Base-by-base conservation (phyloP, 306 rosid species). In the Trifolium repens region DNA sequence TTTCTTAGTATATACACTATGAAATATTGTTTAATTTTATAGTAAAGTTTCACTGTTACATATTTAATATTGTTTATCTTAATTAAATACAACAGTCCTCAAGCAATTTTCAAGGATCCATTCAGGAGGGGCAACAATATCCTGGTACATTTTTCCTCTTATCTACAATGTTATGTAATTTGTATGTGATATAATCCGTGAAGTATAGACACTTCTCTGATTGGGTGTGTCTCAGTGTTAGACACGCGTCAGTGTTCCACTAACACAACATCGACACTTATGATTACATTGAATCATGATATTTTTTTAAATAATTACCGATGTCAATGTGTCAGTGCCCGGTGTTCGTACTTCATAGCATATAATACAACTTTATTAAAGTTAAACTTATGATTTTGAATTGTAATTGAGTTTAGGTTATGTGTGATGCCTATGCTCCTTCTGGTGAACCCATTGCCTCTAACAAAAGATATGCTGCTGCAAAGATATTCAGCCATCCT, bases 31-130 rank as follows among this genome's bases (percentile, higher is more conserved):
- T 17, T 17, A 17, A 17, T 17, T 17, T 30, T 30, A 30, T 27
- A 27, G 32, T 30, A 30, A 30, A 30, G 3, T 30, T 30, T 30
- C 5, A 30, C 34, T 0, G 34, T 30, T 30, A 30, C 34, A 30
- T 30, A 30, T 30, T 4, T 30, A 57, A 69, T 57, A 14, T 75
- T 57, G 4, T 75, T 30, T 47, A 32, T 79, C 46, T 52, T 7
- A 39, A 0, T 0, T 39, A 39, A 39, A 73, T 74, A 63, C 67
- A 53, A 82, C 80, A 94, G 98, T 67, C 98, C 98, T 24, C 98
- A 91, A 79, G 93, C 98, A 63, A 91, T 94, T 84, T 94, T 85
- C 85, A 88, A 50, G 88, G 98, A 94, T 61, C 98, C 98, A 37
- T 91, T 94, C 73, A 88, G 98, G 78, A 77, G 92, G 85, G 98